phyloP scores from a whole-genome alignment of 306 rosid species.

The Phaseolus lunatus region DNA sequence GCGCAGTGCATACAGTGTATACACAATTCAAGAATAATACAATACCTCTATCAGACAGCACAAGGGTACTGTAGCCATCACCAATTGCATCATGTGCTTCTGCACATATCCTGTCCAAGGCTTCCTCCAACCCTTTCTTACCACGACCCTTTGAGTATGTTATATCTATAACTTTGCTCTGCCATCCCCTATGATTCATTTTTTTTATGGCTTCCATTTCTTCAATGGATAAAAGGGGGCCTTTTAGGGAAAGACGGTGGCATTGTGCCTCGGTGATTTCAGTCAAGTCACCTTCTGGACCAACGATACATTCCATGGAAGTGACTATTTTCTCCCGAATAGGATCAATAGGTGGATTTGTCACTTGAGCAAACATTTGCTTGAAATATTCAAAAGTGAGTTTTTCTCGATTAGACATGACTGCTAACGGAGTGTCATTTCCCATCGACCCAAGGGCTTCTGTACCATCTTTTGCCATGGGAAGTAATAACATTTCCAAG shows the following conservation, averaged over 20 bases:
- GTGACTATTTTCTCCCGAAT: constrained; percentile 28
- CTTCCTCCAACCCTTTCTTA: constrained; percentile 27
- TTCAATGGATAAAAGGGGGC: constrained; percentile 16
- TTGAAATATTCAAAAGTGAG: constrained; percentile 19
- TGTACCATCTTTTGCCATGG: constrained; percentile 21
- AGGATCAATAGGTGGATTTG: constrained; percentile 26
- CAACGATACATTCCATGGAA: constrained; percentile 13
- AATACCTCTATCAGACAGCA: constrained; percentile 27
- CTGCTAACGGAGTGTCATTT: constrained; percentile 25
- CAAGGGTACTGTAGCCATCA: constrained; percentile 25
- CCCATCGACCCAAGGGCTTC: constrained; percentile 29
- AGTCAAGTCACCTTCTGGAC: constrained; percentile 30
- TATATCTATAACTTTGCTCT: constrained; percentile 24
- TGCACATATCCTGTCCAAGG: constrained; percentile 29
- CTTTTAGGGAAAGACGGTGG: constrained; percentile 23
- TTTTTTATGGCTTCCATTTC: constrained; percentile 18
- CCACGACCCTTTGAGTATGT: constrained; percentile 12
- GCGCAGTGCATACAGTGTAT: neutral
- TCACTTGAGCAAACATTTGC: constrained; percentile 32
- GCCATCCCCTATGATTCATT: constrained; percentile 23
- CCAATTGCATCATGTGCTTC: constrained; percentile 30
- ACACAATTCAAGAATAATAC: neutral
- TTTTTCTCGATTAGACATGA: constrained; percentile 27
- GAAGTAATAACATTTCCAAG: constrained; percentile 25
- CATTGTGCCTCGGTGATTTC: constrained; percentile 27